These are phyloP conservation scores for Chlamydomonas asymmetrica DNA, from an alignment of 139 green algal species.

Conservation along the genomic window DNA sequence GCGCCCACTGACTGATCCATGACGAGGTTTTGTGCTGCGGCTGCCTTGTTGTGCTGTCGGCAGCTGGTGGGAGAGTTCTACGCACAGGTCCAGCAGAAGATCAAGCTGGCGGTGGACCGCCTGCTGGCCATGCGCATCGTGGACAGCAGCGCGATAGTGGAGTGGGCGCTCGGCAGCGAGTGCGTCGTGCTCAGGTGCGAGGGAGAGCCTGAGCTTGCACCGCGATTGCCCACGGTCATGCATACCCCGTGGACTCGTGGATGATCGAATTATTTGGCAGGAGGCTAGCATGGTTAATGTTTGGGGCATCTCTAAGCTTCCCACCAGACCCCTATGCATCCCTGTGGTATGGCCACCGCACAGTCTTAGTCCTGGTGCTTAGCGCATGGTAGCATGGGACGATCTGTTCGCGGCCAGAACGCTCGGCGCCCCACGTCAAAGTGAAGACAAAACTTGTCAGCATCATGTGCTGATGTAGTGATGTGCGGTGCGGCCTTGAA, in stretches of 20 bases:
- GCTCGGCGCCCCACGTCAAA: no score
- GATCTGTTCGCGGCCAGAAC: no score
- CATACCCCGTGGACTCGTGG: neutral
- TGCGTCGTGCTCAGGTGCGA: neutral
- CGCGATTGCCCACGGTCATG: neutral
- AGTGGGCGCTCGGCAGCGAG: constrained; percentile 18
- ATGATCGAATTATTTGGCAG: neutral
- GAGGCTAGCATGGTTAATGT: neutral
- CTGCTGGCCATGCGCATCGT: constrained; percentile 65
- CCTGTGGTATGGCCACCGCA: no score
- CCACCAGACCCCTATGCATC: neutral
- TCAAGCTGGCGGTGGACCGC: constrained; percentile 67
- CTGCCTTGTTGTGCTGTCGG: neutral
- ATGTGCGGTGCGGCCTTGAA: no score
- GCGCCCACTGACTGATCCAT: neutral
- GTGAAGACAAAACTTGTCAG: no score
- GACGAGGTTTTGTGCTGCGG: neutral
- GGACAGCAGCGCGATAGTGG: constrained; percentile 11
- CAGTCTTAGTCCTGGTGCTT: no score
- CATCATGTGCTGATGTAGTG: no score
- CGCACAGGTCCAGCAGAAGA: constrained; percentile 12
- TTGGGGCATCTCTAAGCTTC: neutral
- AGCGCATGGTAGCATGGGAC: no score
- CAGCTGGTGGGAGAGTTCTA: constrained; percentile 18
- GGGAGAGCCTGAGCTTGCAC: neutral